Evolutionary conservation across 345 rosid species (phyloP).

Genomic region (Reutealis trisperma): DNA sequence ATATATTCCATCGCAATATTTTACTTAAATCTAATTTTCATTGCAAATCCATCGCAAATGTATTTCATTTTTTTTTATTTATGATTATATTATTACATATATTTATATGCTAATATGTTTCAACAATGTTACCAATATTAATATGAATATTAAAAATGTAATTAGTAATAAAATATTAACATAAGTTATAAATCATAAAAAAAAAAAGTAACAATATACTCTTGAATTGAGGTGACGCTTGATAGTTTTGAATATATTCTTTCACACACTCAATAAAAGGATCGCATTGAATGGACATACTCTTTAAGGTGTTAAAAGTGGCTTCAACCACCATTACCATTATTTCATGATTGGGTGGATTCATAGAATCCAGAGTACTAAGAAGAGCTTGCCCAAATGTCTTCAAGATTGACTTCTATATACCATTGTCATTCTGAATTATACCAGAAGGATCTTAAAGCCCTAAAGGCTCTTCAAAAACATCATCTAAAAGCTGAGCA

Average conservation of each 20-base stretch:
- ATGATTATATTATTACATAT: too few species aligned
- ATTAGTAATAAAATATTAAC: too few species aligned
- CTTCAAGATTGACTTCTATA: not conserved
- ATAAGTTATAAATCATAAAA: too few species aligned
- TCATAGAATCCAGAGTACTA: constrained; percentile 1
- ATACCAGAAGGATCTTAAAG: not conserved
- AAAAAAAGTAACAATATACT: too few species aligned
- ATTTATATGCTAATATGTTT: too few species aligned
- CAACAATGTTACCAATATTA: too few species aligned
- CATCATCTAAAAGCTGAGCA: constrained; percentile 17
- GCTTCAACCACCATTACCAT: constrained; percentile 9
- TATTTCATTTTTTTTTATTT: too few species aligned
- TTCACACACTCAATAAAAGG: constrained; percentile 6
- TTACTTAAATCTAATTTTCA: too few species aligned
- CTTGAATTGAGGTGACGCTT: not conserved
- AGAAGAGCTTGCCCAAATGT: constrained; percentile 9
- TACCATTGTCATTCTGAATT: not conserved
- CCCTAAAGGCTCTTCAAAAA: constrained; percentile 11
- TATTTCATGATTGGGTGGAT: not conserved
- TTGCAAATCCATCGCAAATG: too few species aligned
- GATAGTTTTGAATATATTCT: not conserved
- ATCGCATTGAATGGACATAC: not conserved
- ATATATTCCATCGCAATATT: too few species aligned
- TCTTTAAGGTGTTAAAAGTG: not conserved
- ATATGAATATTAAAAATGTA: too few species aligned